Evolutionary conservation across 331 rosid genomes (phyloP).

Genomic region (Pyrus hybrid): DNA sequence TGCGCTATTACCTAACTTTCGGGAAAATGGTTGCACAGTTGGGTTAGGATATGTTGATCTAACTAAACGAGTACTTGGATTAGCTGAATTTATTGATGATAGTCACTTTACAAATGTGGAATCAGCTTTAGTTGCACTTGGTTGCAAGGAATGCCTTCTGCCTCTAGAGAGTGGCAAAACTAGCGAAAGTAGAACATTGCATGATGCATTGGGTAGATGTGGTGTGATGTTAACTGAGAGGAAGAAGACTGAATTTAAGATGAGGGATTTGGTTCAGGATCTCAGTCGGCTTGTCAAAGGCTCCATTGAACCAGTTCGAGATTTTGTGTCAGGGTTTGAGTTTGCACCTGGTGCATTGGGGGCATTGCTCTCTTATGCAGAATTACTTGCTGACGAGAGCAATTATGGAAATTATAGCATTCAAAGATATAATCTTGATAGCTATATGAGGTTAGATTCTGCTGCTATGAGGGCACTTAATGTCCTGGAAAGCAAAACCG

Average conservation of each 20-base stretch:
- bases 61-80: conserved; percentile 78
- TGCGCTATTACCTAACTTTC: conserved; percentile 56
- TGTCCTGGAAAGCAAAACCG: conserved; percentile 82
- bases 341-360: conserved; percentile 86
- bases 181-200: conserved; percentile 47
- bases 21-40: conserved; percentile 70
- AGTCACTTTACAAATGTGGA: conserved; percentile 87
- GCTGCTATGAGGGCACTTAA: conserved; percentile 93
- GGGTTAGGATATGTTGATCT: conserved; percentile 81
- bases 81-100: conserved; percentile 89
- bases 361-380: conserved; percentile 78
- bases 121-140: conserved; percentile 89
- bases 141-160: conserved; percentile 92
- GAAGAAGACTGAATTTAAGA: conserved; percentile 81
- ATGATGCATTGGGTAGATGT: conserved; percentile 68
- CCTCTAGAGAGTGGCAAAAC: conserved; percentile 60
- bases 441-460: conserved; percentile 88
- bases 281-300: conserved; percentile 93
- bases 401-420: conserved; percentile 77
- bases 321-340: conserved; percentile 81
- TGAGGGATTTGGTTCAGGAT: conserved; percentile 85
- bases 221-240: conserved; percentile 88
- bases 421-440: conserved; percentile 67
- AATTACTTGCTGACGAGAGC: conserved; percentile 83
- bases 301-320: conserved; percentile 81